phyloP scores from a whole-genome alignment of 2,329 filamentous ascomycete species.

The Cercospora sp. region DNA sequence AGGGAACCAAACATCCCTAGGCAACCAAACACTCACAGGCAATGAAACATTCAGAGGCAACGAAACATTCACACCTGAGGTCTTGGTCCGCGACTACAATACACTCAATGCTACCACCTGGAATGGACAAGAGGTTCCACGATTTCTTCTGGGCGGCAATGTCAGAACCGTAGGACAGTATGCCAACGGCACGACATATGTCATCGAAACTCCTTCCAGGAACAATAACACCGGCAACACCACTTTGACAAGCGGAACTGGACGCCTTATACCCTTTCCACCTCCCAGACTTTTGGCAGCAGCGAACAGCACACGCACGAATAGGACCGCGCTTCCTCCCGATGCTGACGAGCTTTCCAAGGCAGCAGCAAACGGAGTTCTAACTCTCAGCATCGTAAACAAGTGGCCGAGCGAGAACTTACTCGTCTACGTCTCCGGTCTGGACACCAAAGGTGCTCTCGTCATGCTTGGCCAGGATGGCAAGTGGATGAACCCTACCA shows the following conservation, averaged over 20 bases:
- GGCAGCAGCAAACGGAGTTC: conserved; percentile 12
- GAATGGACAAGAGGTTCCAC: conserved; percentile 7
- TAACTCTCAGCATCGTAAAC: conserved; percentile 44
- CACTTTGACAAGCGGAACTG: conserved; percentile 3
- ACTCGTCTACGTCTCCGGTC: conserved; percentile 49
- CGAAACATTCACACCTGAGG: background rate
- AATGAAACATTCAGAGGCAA: background rate
- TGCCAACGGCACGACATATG: conserved; percentile 2
- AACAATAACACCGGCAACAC: background rate
- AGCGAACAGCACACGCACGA: background rate
- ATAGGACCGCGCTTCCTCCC: background rate
- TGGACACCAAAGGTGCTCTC: conserved; percentile 44
- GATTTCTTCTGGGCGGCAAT: background rate
- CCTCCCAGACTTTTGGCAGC: background rate
- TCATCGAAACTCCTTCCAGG: background rate
- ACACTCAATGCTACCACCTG: conserved; percentile 28
- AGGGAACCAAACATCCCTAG: background rate
- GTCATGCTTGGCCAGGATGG: conserved; percentile 48
- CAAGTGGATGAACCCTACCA: conserved; percentile 46
- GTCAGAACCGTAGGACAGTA: background rate
- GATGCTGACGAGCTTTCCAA: background rate
- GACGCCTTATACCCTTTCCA: conserved; percentile 1
- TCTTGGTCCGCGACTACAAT: conserved; percentile 25
- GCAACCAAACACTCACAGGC: background rate
- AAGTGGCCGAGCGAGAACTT: conserved; percentile 43